Evolutionary conservation across 768 basidiomycete genomes (phyloP), one percentile per base, ranked within the genome.

Genomic region (Podaxis mareebaensis): DNA sequence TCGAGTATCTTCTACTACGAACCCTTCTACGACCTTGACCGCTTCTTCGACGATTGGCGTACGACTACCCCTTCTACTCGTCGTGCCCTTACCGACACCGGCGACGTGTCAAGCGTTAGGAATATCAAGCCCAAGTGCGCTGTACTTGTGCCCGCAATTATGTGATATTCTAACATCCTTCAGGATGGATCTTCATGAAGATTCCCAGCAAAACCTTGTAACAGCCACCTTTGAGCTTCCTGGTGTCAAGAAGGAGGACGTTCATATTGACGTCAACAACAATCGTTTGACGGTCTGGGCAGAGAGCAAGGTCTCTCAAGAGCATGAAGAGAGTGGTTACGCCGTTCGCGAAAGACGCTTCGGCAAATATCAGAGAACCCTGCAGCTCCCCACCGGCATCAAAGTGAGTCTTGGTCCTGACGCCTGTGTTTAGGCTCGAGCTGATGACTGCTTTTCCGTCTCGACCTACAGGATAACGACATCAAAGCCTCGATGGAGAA

Each of bases 161-260:
- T n/a, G 13, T 0, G 4, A 26, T 77, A 57, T 6, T 11, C 11
- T 49, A 15, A 24, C 1, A 20, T 38, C 33, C 20, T 30, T 10
- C 11, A 60, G 60, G 30, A 61, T 61, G 60, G 60, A 61, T 30
- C n/a, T 61, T 2, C 60, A 61, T n/a, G 60, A 61, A 28, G 56
- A 64, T 22, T 11, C 46, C 10, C 28, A 53, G 20, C 58, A 64
- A 10, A 79, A 80, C 65, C 62, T 67, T 20, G 78, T 85, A 28
- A 83, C 80, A 2, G 84, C 83, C 10, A 78, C 79, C 5, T 83
- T 87, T 61, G 87, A 86, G 67, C 71, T 85, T 1, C 85, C 86
- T 4, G 84, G 85, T 8, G 69, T 85, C 58, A 81, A 76, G 58
- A 81, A 83, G 58, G 78, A 82, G 48, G 75, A 78, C 55, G 76